These are phyloP conservation scores for Cystofilobasidium ferigula DNA, from an alignment of 768 basidiomycete species.

Conservation along the genomic window DNA sequence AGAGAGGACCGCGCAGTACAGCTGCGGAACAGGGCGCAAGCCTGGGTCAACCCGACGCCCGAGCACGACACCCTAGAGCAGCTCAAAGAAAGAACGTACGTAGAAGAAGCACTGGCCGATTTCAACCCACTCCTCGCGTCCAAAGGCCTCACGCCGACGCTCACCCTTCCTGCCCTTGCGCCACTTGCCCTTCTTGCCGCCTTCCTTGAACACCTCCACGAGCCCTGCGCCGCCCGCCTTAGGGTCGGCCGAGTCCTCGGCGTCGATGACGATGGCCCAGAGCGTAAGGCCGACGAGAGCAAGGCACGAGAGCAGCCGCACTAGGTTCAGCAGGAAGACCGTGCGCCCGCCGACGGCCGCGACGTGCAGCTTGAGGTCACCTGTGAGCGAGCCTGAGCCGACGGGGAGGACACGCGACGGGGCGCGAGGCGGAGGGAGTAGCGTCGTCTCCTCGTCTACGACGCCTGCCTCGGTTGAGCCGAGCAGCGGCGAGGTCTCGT, in stretches of 20 bases:
- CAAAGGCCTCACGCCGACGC: constrained; percentile 15
- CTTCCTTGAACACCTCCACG: constrained; percentile 5
- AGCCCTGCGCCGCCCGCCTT: background rate
- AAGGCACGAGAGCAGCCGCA: constrained; percentile 8
- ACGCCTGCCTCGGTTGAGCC: background rate
- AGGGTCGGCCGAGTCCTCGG: background rate
- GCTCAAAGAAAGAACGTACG: constrained; percentile 1
- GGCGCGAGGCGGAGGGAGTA: constrained; percentile 2
- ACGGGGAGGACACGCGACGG: constrained; percentile 5
- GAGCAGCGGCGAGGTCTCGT: background rate
- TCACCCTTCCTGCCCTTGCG: background rate
- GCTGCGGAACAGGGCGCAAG: background rate
- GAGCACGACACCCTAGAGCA: background rate
- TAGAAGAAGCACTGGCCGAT: constrained; percentile 18
- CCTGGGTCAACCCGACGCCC: background rate
- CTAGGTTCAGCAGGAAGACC: background rate
- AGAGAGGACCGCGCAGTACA: constrained; percentile 11
- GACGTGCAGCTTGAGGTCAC: constrained; percentile 15
- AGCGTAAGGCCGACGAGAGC: constrained; percentile 8
- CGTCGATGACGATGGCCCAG: constrained; percentile 19
- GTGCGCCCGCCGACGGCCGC: background rate
- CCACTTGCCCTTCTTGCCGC: constrained; percentile 11
- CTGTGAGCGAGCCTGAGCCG: background rate
- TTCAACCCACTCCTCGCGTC: constrained; percentile 22
- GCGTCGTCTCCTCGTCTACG: background rate